Conservation (phyloP, 805 yeast species). For the Martiniozyma abietophila region DNA sequence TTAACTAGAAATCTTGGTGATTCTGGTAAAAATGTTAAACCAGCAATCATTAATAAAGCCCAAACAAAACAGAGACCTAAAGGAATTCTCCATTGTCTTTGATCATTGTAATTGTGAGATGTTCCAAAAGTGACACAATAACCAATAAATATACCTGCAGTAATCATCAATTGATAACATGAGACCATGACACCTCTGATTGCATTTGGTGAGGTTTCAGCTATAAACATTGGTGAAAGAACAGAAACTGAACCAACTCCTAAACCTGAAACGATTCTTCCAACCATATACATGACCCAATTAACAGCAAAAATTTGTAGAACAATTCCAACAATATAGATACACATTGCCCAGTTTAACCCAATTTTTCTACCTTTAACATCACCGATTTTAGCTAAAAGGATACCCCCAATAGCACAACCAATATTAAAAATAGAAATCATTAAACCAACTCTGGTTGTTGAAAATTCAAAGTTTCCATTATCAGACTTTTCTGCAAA, state of each 20-base stretch:
- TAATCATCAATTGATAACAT: constrained; percentile 78
- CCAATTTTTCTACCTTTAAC: constrained; percentile 48
- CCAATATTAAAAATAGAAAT: constrained; percentile 63
- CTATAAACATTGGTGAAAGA: constrained; percentile 86
- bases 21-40: constrained; percentile 85
- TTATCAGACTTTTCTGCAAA: constrained; percentile 28
- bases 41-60: constrained; percentile 62
- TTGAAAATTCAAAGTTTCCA: constrained; percentile 35
- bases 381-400: constrained; percentile 47
- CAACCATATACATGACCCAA: constrained; percentile 81
- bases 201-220: constrained; percentile 86
- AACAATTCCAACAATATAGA: constrained; percentile 50
- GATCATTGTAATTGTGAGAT: constrained; percentile 59
- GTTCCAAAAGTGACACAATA: constrained; percentile 82
- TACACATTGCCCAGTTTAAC: constrained; percentile 38
- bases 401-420: constrained; percentile 61
- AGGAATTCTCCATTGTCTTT: constrained; percentile 73
- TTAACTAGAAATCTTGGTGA: constrained; percentile 87
- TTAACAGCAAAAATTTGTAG: constrained; percentile 47
- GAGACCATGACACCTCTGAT: constrained; percentile 89
- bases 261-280: constrained; percentile 88
- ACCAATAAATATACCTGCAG: constrained; percentile 93
- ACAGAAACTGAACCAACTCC: constrained; percentile 95
- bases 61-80: constrained; percentile 91
- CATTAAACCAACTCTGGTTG: constrained; percentile 46